Evolutionary conservation across 139 green algal species (phyloP).

Genomic region (Chlamydomonas sp.): DNA sequence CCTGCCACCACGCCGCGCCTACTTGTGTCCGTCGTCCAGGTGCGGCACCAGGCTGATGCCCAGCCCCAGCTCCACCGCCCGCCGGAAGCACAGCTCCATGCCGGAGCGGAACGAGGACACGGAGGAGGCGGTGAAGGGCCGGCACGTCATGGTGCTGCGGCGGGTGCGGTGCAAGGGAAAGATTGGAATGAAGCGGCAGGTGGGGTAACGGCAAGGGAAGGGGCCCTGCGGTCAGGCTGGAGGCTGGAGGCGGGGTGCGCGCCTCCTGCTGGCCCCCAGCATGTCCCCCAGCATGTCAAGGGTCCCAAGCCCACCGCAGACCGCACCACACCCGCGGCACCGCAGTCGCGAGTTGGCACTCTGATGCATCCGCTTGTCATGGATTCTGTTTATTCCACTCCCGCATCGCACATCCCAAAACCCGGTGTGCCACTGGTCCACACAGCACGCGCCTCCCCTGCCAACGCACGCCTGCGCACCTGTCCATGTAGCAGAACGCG

Average conservation of each 20-base stretch:
- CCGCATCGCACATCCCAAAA: neutral
- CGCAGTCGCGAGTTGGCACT: too few species aligned
- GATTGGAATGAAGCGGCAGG: too few species aligned
- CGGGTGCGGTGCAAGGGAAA: neutral
- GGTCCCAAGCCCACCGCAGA: too few species aligned
- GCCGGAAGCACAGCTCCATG: slow-evolving; percentile 41
- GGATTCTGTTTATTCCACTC: too few species aligned
- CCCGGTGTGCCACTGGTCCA: neutral
- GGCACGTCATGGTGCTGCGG: slow-evolving; percentile 17
- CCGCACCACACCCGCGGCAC: too few species aligned
- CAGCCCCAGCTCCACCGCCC: slow-evolving; percentile 28
- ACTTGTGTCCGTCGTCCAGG: slow-evolving; percentile 37
- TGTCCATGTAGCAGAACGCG: slow-evolving; percentile 27
- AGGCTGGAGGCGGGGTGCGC: neutral
- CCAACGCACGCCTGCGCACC: neutral
- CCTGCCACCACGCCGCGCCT: neutral
- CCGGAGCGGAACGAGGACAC: slow-evolving; percentile 17
- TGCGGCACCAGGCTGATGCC: slow-evolving; percentile 35
- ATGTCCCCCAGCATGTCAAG: too few species aligned
- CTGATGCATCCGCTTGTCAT: too few species aligned
- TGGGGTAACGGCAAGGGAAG: neutral
- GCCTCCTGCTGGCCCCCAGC: too few species aligned
- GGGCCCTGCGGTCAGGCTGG: neutral
- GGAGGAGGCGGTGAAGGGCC: neutral
- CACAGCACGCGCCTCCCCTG: too few species aligned